Conservation (phyloP, 257 asterid species). For the Rubia yunnanensis region DNA sequence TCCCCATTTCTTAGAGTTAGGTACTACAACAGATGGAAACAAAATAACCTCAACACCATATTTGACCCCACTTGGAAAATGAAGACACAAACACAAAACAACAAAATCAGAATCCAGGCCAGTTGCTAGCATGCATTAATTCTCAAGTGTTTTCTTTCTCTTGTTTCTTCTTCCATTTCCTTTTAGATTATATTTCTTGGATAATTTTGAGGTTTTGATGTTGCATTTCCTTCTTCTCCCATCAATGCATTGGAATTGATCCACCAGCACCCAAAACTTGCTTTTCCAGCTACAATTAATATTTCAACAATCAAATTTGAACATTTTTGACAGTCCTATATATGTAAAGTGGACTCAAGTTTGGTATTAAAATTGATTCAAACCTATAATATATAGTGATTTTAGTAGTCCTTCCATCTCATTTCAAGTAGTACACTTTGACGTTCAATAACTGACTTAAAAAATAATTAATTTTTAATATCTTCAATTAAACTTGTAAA, state of each 20-base stretch:
- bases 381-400: too few relatives aligned
- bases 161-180: background rate
- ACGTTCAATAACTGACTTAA: too few relatives aligned
- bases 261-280: conserved; percentile 34
- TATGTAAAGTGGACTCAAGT: too few relatives aligned
- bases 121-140: background rate
- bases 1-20: conserved; percentile 3
- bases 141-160: background rate
- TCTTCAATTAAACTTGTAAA: too few relatives aligned
- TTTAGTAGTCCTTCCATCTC: too few relatives aligned
- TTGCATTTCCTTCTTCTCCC: background rate
- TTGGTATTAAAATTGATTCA: too few relatives aligned
- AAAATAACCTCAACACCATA: conserved; percentile 6
- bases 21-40: background rate
- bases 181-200: background rate
- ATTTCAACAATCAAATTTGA: background rate
- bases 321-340: background rate
- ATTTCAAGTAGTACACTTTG: too few relatives aligned
- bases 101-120: background rate
- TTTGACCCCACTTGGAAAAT: conserved; percentile 8
- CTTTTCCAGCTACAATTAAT: conserved; percentile 26
- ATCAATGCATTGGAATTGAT: conserved; percentile 21
- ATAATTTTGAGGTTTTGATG: background rate
- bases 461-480: too few relatives aligned
- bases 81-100: background rate